Evolutionary conservation across 805 yeast species (phyloP).

Genomic region (Nakazawaea sp.): DNA sequence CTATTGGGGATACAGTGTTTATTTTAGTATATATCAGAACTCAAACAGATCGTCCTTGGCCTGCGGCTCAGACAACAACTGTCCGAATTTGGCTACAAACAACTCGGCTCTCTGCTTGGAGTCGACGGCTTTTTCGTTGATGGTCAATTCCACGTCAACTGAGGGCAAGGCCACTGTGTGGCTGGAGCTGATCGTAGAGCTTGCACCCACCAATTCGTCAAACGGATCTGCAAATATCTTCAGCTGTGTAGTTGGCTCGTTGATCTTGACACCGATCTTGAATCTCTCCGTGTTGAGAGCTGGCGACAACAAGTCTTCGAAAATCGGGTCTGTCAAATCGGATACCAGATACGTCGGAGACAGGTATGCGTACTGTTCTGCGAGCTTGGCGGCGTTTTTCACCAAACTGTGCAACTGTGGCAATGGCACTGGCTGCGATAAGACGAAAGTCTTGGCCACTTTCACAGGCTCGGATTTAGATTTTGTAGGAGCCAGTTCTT

Average conservation of each 20-base stretch:
- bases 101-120: constrained; percentile 39
- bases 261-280: constrained; percentile 24
- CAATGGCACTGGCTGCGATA: constrained; percentile 21
- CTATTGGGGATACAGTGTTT: no score
- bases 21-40: not conserved
- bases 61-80: constrained; percentile 8
- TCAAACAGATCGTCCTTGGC: constrained; percentile 5
- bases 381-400: constrained; percentile 36
- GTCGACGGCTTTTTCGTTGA: constrained; percentile 34
- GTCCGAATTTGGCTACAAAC: constrained; percentile 20
- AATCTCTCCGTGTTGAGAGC: constrained; percentile 36
- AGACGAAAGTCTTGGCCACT: constrained; percentile 23
- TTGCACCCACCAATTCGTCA: constrained; percentile 20
- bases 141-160: constrained; percentile 27
- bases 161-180: constrained; percentile 17
- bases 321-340: constrained; percentile 49
- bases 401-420: constrained; percentile 27
- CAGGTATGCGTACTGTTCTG: constrained; percentile 37
- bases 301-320: constrained; percentile 52
- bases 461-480: constrained; percentile 28
- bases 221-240: constrained; percentile 14
- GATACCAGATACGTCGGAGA: constrained; percentile 28
- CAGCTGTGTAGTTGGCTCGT: constrained; percentile 14
- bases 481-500: constrained; percentile 17
- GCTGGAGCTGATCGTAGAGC: constrained; percentile 1